Evolutionary conservation across 805 yeast genomes (phyloP), one percentile per base, ranked within the genome.

Genomic region (Wickerhamomyces hampshirensis): DNA sequence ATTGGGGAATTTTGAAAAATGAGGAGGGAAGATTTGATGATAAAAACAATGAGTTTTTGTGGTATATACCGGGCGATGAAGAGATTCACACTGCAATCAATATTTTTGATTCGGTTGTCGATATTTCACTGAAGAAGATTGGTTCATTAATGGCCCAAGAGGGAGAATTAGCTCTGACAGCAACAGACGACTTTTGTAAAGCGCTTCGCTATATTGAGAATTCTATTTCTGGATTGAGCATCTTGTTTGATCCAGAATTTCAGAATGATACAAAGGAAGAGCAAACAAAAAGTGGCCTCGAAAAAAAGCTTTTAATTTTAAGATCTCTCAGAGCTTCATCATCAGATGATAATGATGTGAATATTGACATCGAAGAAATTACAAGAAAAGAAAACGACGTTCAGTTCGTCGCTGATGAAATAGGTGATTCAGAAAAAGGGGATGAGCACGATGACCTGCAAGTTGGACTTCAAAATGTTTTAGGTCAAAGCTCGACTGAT

Each of bases 1-100:
- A 80, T 40, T 84, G 94, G 94, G 94, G 94, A 31, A 87, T 77
- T 0, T 69, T 74, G 39, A 87, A 81, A 46, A 75, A 79, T 47
- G 74, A 71, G 42, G 59, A 66, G 0, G 49, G 58, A 14, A 65
- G 85, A 43, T 76, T 80, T 35, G 53, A 66, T 1, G 38, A 50
- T 10, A 71, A 70, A 11, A 71, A 73, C 42, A 55, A 84, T 23
- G 50, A 66, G 1, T 78, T 87, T 45, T 62, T 68, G 1, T 91
- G 98, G 98, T 86, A 80, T 49, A 55, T 69, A 1, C 97, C 98
- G 0, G 52, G 66, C 1, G 58, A 58, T 2, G 58, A 49, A 2
- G 88, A 81, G 31, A 62, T 85, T 3, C 62, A 63, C 0, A 72
- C 74, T 50, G 89, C 95, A 0, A 68, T 79, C 5, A 69, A 72